These are phyloP conservation scores for Podila verticillata DNA, from an alignment of 192 early-diverging fungal species.

Conservation along the genomic window DNA sequence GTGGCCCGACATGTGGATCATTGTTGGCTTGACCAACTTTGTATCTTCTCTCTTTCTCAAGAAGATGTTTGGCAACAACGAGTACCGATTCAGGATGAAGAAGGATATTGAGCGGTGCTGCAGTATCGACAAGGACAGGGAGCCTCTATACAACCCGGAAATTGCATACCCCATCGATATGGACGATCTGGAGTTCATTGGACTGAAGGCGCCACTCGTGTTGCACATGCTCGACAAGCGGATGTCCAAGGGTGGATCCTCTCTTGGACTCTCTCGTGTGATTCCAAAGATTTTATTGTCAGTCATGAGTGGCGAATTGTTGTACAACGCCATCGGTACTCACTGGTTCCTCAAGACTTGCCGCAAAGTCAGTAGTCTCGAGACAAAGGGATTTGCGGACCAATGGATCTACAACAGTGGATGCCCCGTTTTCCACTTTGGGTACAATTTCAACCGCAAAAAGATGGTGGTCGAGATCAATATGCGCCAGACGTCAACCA, in stretches of 20 bases:
- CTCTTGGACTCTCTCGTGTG: constrained; percentile 78
- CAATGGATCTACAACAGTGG: constrained; percentile 96
- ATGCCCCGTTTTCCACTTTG: constrained; percentile 86
- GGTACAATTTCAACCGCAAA: constrained; percentile 92
- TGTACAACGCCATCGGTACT: constrained; percentile 68
- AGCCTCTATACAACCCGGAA: constrained; percentile 80
- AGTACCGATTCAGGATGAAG: constrained; percentile 84
- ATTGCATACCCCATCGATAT: constrained; percentile 60
- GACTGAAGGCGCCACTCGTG: constrained; percentile 87
- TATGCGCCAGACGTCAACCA: constrained; percentile 79
- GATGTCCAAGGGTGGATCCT: constrained; percentile 78
- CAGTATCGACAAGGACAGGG: constrained; percentile 86
- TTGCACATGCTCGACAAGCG: constrained; percentile 92
- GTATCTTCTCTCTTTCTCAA: constrained; percentile 79
- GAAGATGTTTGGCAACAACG: constrained; percentile 88
- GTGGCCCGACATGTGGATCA: constrained; percentile 92
- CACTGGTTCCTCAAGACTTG: constrained; percentile 82
- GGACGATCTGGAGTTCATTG: constrained; percentile 79
- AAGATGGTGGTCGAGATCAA: constrained; percentile 95
- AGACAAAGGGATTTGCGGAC: constrained; percentile 80
- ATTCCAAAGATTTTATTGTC: constrained; percentile 82
- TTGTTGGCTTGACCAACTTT: constrained; percentile 81
- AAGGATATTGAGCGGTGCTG: constrained; percentile 89
- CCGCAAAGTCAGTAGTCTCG: constrained; percentile 88
- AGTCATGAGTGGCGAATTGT: constrained; percentile 74